phyloP scores from a whole-genome alignment of 768 basidiomycete genomes.

The Russula olivacea region DNA sequence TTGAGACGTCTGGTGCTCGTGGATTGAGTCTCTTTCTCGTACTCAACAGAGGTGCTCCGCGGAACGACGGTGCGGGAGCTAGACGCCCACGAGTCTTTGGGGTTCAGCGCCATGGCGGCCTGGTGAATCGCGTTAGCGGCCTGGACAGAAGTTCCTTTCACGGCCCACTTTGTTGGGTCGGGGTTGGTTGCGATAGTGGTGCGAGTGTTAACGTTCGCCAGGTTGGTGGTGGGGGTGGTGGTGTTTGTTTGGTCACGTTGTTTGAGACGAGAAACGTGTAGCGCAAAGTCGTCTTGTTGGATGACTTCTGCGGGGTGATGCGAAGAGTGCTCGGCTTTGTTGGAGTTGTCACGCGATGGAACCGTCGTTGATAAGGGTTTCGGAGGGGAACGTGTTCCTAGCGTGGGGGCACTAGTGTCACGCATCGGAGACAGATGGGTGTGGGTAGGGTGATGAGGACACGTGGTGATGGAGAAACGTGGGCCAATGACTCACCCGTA shows the following conservation, averaged over 20 bases:
- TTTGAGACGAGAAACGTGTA: slow-evolving; percentile 44
- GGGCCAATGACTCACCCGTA: slow-evolving; percentile 51
- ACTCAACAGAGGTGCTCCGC: slow-evolving; percentile 75
- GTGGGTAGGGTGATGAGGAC: slow-evolving; percentile 25
- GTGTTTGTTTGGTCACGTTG: slow-evolving; percentile 37
- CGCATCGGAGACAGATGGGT: slow-evolving; percentile 17
- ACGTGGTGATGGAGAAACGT: slow-evolving; percentile 24
- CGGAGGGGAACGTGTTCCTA: slow-evolving; percentile 53
- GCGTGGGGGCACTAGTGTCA: slow-evolving; percentile 46
- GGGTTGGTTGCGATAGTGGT: slow-evolving; percentile 35
- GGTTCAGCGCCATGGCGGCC: slow-evolving; percentile 51
- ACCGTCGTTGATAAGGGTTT: slow-evolving; percentile 43
- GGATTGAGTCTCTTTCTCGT: slow-evolving; percentile 58
- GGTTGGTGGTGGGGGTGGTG: slow-evolving; percentile 13
- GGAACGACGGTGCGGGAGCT: slow-evolving; percentile 47
- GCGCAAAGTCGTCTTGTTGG: slow-evolving; percentile 34
- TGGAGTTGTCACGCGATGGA: slow-evolving; percentile 30
- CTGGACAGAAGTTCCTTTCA: slow-evolving; percentile 83
- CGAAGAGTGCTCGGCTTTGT: slow-evolving; percentile 34
- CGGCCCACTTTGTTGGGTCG: slow-evolving; percentile 62
- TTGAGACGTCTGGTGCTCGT: slow-evolving; percentile 49
- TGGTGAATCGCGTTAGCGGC: slow-evolving; percentile 76
- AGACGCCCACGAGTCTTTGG: slow-evolving; percentile 62
- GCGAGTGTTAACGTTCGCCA: slow-evolving; percentile 30
- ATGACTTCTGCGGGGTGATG: slow-evolving; percentile 38